phyloP scores from a whole-genome alignment of 169 alveolate species.

The Eimeria falciformis region DNA sequence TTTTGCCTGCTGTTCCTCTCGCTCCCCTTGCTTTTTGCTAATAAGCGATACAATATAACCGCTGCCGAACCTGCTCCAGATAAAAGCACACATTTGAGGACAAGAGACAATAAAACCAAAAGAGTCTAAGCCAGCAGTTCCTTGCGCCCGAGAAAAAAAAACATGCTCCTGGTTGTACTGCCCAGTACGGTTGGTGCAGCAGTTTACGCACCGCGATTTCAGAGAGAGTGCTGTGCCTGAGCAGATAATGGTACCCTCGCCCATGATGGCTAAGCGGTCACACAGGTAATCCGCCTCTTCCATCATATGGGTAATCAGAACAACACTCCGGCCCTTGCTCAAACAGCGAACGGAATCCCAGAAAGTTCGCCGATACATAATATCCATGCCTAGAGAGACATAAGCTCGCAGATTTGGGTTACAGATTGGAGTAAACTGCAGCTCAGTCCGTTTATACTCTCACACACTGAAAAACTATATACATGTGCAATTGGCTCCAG shows the following conservation, averaged over 20 bases:
- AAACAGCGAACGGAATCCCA: constrained; percentile 82
- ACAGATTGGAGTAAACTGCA: no score
- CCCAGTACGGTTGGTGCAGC: not conserved
- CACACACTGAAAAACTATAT: no score
- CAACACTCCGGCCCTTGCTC: constrained; percentile 75
- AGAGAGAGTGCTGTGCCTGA: constrained; percentile 86
- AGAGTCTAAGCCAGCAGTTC: not conserved
- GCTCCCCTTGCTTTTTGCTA: not conserved
- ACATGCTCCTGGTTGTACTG: not conserved
- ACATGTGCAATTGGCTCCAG: no score
- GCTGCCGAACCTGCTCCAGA: constrained; percentile 70
- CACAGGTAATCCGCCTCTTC: constrained; percentile 91
- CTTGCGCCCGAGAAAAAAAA: not conserved
- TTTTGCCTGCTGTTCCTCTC: constrained; percentile 58
- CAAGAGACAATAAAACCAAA: not conserved
- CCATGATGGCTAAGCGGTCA: constrained; percentile 85
- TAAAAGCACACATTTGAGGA: not conserved
- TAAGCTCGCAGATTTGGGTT: no score
- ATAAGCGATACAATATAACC: constrained; percentile 49
- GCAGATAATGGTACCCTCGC: constrained; percentile 88
- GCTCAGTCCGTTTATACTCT: no score
- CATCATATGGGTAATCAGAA: constrained; percentile 90
- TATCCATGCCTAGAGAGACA: constrained; percentile 92
- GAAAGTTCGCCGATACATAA: constrained; percentile 86
- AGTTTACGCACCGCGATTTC: constrained; percentile 81